phyloP scores from a whole-genome alignment of 2,329 filamentous ascomycete genomes.

The Fusarium sp. region DNA sequence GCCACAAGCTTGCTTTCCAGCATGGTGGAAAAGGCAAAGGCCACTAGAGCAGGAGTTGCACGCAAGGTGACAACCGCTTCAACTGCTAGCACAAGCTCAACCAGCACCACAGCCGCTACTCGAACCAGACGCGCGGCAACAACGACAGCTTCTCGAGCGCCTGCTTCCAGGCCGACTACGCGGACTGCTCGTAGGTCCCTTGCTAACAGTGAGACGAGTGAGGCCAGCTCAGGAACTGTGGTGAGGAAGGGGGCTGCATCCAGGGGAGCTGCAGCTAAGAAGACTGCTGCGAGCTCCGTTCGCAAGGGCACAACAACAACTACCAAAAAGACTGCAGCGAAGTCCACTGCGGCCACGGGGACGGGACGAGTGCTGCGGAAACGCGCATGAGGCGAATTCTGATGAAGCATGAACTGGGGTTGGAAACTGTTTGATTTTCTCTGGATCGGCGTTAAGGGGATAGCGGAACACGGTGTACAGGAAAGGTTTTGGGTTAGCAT shows the following conservation, averaged over 20 bases:
- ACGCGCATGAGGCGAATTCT: slow-evolving; percentile 52
- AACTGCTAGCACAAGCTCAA: slow-evolving; percentile 56
- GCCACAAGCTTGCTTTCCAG: slow-evolving; percentile 63
- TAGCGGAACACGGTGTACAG: slow-evolving; percentile 24
- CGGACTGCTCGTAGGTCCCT: slow-evolving; percentile 67
- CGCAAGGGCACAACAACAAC: slow-evolving; percentile 67
- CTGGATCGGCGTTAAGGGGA: slow-evolving; percentile 37
- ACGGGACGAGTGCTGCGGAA: slow-evolving; percentile 68
- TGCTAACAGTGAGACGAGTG: slow-evolving; percentile 71
- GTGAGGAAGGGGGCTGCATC: slow-evolving; percentile 64
- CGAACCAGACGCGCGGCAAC: slow-evolving; percentile 52
- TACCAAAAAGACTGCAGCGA: slow-evolving; percentile 54
- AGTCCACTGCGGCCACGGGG: slow-evolving; percentile 53
- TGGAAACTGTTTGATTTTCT: slow-evolving; percentile 14
- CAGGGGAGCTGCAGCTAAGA: slow-evolving; percentile 57
- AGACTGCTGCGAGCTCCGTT: slow-evolving; percentile 65
- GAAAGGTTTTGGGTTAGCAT: slow-evolving; percentile 23
- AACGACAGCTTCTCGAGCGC: slow-evolving; percentile 52
- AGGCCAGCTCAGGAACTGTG: slow-evolving; percentile 73
- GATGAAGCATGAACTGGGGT: slow-evolving; percentile 7
- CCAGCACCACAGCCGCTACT: slow-evolving; percentile 48
- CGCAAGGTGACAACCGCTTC: slow-evolving; percentile 62
- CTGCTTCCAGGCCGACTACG: slow-evolving; percentile 54
- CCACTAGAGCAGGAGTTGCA: slow-evolving; percentile 61
- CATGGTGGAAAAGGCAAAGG: slow-evolving; percentile 72